Base-by-base conservation (phyloP, 2,329 filamentous ascomycete species). In the Trichoderma koningii region DNA sequence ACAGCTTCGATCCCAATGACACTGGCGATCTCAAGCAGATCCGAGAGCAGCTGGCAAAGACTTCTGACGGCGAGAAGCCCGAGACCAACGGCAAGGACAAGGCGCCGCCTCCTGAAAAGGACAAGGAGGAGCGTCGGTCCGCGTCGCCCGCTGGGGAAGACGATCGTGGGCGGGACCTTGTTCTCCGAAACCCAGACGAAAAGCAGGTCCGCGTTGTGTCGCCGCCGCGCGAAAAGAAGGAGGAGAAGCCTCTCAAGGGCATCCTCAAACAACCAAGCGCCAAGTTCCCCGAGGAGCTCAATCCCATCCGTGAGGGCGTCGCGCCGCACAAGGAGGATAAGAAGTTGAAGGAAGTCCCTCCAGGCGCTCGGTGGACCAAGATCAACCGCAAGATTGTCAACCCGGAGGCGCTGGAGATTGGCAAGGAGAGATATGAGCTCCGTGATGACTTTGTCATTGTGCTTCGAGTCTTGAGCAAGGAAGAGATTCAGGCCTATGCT, bases 381-480 rank as follows among this genome's bases (percentile, higher is more conserved):
- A 93, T 98, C 73, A 91, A 90, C 74, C 87, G 93, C 64, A 88
- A 89, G 69, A 84, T 96, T 63, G 93, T 98, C 71, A 97, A 96
- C 70, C 93, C 93, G 0, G 90, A 94, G 70, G 93, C 93, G 0
- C 79, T 98, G 53, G 90, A 91, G 65, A 85, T 91, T 67, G 90
- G 91, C n/a, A 91, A 95, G 71, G 93, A 97, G 79, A 85, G 94
- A 34, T 98, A 90, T 70, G 94, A 98, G 77, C 91, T 96, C 71
- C 86, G 93, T n/a, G 86, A 93, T 66, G 93, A 97, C 73, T 96
- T 93, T 76, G 93, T 98, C 66, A 97, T 97, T 75, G 93, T 97
- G 2, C 82, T 98, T 64, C 84, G 93, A 64, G 94, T 97, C 7
- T 76, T 98, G 74, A 91, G 87, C 55, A 91, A 90, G 76, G 91